phyloP scores from a whole-genome alignment of 2,329 filamentous ascomycete genomes.

The Penicillium rolfsii region DNA sequence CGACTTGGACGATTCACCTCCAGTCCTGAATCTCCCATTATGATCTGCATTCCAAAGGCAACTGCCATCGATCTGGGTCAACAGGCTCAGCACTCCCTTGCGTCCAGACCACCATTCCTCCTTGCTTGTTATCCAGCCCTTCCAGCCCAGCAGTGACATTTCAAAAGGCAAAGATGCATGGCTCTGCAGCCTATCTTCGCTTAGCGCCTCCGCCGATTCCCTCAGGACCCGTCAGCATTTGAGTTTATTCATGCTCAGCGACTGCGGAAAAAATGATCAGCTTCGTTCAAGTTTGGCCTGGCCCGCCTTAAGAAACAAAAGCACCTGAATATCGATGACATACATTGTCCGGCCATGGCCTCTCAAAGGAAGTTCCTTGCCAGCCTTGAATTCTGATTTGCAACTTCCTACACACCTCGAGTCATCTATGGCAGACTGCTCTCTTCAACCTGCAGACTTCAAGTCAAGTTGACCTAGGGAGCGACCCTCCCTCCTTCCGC shows the following conservation, averaged over 20 bases:
- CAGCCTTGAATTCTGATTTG: not conserved
- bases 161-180: slow-evolving; percentile 20
- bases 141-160: slow-evolving; percentile 21
- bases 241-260: slow-evolving; percentile 18
- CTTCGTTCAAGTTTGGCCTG: not conserved
- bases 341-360: not conserved
- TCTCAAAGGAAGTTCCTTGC: slow-evolving; percentile 8
- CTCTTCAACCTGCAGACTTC: not conserved
- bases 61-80: slow-evolving; percentile 23
- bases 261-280: slow-evolving; percentile 6
- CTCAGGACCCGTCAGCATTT: not conserved
- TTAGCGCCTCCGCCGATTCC: slow-evolving; percentile 1
- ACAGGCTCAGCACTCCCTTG: slow-evolving; percentile 24
- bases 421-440: slow-evolving; percentile 11
- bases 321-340: not conserved
- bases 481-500: slow-evolving; percentile 7
- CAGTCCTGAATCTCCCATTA: not conserved
- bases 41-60: slow-evolving; percentile 30
- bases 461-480: slow-evolving; percentile 1
- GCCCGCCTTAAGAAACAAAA: not conserved
- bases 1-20: not conserved
- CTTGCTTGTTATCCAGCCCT: slow-evolving; percentile 25
- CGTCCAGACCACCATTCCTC: slow-evolving; percentile 20
- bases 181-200: slow-evolving; percentile 15
- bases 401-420: not conserved